phyloP scores from a whole-genome alignment of 2,329 filamentous ascomycete species.

The Myriosclerotinia scirpicola region DNA sequence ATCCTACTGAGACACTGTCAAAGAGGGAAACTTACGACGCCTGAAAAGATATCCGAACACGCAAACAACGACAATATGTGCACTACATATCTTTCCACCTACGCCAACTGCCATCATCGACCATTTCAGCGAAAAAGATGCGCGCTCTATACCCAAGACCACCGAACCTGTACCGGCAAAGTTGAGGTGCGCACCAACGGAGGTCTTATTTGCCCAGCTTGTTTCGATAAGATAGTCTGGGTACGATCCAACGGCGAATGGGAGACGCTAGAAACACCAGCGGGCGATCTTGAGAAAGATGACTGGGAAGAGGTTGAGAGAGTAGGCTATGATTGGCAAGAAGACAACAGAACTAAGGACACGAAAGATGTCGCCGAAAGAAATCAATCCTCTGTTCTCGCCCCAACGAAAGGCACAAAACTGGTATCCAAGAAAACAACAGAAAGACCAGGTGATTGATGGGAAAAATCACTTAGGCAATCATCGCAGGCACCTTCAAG shows the following conservation, averaged over 20 bases:
- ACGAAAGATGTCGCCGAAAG: background rate
- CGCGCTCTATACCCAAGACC: background rate
- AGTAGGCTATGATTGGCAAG: constrained; percentile 21
- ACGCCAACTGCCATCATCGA: constrained; percentile 17
- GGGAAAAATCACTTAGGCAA: background rate
- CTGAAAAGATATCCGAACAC: background rate
- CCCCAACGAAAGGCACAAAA: background rate
- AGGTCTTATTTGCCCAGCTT: constrained; percentile 9
- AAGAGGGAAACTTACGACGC: background rate
- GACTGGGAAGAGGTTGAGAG: constrained; percentile 18
- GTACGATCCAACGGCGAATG: constrained; percentile 20
- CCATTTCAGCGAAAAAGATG: constrained; percentile 2
- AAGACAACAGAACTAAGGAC: background rate
- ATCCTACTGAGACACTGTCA: background rate
- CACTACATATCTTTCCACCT: constrained; percentile 17
- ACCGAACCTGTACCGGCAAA: constrained; percentile 1
- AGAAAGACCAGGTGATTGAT: background rate
- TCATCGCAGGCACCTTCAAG: background rate
- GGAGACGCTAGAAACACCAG: constrained; percentile 20
- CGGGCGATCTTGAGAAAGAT: constrained; percentile 14
- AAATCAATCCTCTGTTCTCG: background rate
- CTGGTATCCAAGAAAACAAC: background rate
- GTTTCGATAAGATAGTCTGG: constrained; percentile 17
- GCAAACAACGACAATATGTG: background rate
- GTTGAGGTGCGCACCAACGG: constrained; percentile 1